These are phyloP conservation scores for Danielozyma ontarioensis DNA, from an alignment of 805 yeast species.

Conservation along the genomic window DNA sequence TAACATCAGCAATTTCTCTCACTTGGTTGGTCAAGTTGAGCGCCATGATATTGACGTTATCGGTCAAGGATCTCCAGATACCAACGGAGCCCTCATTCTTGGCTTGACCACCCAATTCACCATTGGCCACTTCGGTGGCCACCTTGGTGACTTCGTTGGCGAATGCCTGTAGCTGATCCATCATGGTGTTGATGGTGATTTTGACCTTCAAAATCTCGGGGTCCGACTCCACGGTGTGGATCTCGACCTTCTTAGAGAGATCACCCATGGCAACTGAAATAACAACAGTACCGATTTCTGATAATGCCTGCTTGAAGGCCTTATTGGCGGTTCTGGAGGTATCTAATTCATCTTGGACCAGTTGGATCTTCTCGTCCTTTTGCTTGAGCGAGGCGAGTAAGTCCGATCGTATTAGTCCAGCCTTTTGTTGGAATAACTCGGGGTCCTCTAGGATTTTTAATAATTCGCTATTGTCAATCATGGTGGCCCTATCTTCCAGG, in stretches of 20 bases:
- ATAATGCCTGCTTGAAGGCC: constrained; percentile 65
- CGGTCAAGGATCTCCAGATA: constrained; percentile 80
- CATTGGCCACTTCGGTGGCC: constrained; percentile 87
- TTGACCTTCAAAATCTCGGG: constrained; percentile 79
- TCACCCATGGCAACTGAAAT: constrained; percentile 89
- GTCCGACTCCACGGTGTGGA: constrained; percentile 66
- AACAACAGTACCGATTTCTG: constrained; percentile 81
- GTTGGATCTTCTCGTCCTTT: constrained; percentile 24
- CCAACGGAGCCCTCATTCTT: constrained; percentile 82
- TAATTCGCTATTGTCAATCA: constrained; percentile 30
- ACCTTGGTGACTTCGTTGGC: constrained; percentile 79
- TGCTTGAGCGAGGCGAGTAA: constrained; percentile 21
- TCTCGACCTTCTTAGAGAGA: constrained; percentile 70
- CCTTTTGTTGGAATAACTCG: constrained; percentile 21
- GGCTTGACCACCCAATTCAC: constrained; percentile 87
- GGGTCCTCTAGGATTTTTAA: constrained; percentile 37
- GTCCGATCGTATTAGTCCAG: constrained; percentile 25
- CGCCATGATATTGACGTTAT: constrained; percentile 86
- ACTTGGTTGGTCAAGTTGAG: constrained; percentile 64
- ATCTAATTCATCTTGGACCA: constrained; percentile 26
- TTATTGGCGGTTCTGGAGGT: constrained; percentile 50
- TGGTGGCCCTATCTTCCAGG: constrained; percentile 2
- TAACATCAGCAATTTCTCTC: constrained; percentile 84
- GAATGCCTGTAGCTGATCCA: constrained; percentile 79
- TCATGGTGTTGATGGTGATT: constrained; percentile 80